phyloP scores from a whole-genome alignment of 345 rosid species.

The Eucalyptus pauciflora region DNA sequence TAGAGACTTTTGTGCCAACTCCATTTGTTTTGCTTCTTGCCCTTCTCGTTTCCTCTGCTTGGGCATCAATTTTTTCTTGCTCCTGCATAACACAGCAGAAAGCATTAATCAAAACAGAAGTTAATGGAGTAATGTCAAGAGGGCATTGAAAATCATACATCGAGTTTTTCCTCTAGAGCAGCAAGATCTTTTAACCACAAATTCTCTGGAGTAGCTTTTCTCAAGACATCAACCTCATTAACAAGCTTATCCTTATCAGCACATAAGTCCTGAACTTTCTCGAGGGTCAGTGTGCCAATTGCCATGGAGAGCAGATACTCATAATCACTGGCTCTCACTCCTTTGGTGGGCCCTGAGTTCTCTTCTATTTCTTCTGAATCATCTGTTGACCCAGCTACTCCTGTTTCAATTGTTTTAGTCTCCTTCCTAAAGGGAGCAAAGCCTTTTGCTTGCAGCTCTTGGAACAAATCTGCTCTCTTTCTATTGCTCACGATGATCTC shows the following conservation, averaged over 20 bases:
- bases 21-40: conserved; percentile 8
- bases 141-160: conserved; percentile 29
- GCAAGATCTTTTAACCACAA: conserved; percentile 76
- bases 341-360: conserved; percentile 8
- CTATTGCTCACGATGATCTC: conserved; percentile 84
- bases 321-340: conserved; percentile 43
- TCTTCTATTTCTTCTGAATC: conserved; percentile 50
- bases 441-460: conserved; percentile 62
- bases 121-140: neutral
- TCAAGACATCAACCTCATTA: conserved; percentile 43
- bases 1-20: conserved; percentile 23
- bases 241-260: conserved; percentile 49
- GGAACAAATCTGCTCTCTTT: conserved; percentile 69
- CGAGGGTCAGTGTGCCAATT: conserved; percentile 72
- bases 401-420: conserved; percentile 36
- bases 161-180: conserved; percentile 52
- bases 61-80: conserved; percentile 28
- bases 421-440: conserved; percentile 83
- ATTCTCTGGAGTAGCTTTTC: conserved; percentile 37
- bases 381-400: conserved; percentile 50
- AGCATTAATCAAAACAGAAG: neutral
- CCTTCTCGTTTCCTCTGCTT: conserved; percentile 20
- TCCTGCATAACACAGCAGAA: conserved; percentile 23
- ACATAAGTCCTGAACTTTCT: conserved; percentile 62
- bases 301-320: conserved; percentile 81